A percentile compares a stretch with the other conserved stretches of the same genome.
phyloP scores from a whole-genome alignment of 1,139 yeast genomes.

The Scheffersomyces titani region DNA sequence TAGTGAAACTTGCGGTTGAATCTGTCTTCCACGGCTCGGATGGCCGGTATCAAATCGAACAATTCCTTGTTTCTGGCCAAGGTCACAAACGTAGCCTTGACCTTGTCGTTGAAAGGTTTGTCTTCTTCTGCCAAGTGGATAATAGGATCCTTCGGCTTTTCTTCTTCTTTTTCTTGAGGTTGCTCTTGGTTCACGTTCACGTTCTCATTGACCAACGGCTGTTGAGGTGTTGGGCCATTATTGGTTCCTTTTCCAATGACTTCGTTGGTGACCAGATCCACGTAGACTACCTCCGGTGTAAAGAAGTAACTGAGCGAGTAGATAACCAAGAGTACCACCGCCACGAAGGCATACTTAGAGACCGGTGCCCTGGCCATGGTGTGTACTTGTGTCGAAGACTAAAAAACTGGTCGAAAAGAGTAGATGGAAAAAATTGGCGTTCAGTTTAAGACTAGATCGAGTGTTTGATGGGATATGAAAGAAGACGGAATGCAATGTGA shows the following conservation, averaged over 20 bases:
- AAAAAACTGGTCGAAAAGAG: neutral
- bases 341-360: conserved; percentile 17
- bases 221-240: neutral
- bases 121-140: conserved; percentile 1
- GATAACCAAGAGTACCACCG: conserved; percentile 19
- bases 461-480: neutral
- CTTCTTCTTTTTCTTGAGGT: neutral
- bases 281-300: conserved; percentile 23
- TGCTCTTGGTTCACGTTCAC: neutral
- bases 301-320: conserved; percentile 17
- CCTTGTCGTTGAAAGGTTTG: conserved; percentile 15
- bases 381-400: neutral
- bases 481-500: neutral
- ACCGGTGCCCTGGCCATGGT: conserved; percentile 22
- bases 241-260: conserved; percentile 9
- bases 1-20: conserved; percentile 68
- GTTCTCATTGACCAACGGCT: neutral
- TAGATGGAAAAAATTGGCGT: too few relatives aligned
- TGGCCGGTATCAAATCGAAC: conserved; percentile 61
- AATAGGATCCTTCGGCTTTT: conserved; percentile 2
- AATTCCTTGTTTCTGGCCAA: conserved; percentile 67
- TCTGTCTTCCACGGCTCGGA: conserved; percentile 70
- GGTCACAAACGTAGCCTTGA: conserved; percentile 64
- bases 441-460: too few relatives aligned
- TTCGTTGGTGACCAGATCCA: conserved; percentile 24